These are phyloP conservation scores for Cyamopsis tetragonoloba DNA, from an alignment of 306 rosid species.

Conservation along the genomic window DNA sequence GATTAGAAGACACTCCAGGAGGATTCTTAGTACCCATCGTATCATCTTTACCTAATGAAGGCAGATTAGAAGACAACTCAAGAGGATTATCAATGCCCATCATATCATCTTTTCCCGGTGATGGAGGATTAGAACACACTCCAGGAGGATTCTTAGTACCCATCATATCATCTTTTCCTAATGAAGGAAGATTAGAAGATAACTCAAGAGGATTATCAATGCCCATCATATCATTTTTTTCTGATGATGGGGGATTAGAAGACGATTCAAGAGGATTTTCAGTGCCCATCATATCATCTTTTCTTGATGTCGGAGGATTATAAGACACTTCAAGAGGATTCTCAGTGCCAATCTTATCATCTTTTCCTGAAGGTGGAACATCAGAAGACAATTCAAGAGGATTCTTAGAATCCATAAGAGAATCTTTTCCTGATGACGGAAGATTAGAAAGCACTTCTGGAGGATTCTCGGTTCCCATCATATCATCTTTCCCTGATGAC, in stretches of 20 bases:
- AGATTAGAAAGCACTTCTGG: background rate
- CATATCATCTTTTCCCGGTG: background rate
- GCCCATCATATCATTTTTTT: constrained; percentile 12
- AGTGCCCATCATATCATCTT: constrained; percentile 7
- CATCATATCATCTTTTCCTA: constrained; percentile 1
- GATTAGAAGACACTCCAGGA: constrained; percentile 15
- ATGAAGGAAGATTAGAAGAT: background rate
- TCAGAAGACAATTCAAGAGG: too few relatives aligned
- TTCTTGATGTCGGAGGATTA: background rate
- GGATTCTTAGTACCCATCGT: constrained; percentile 18
- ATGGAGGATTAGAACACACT: background rate
- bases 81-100: constrained; percentile 13
- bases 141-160: constrained; percentile 17
- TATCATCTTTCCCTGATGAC: constrained; percentile 3
- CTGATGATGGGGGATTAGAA: background rate
- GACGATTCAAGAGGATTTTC: constrained; percentile 11
- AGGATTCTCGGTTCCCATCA: constrained; percentile 7
- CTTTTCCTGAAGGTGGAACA: background rate
- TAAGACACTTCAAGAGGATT: background rate
- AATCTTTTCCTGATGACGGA: background rate
- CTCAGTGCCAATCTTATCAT: constrained; percentile 6
- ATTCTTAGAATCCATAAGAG: background rate
- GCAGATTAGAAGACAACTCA: background rate
- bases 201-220: background rate
- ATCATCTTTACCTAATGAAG: background rate